Base-by-base conservation (phyloP, 1,284 basidiomycete genomes). In the Heterobasidion annosum region DNA sequence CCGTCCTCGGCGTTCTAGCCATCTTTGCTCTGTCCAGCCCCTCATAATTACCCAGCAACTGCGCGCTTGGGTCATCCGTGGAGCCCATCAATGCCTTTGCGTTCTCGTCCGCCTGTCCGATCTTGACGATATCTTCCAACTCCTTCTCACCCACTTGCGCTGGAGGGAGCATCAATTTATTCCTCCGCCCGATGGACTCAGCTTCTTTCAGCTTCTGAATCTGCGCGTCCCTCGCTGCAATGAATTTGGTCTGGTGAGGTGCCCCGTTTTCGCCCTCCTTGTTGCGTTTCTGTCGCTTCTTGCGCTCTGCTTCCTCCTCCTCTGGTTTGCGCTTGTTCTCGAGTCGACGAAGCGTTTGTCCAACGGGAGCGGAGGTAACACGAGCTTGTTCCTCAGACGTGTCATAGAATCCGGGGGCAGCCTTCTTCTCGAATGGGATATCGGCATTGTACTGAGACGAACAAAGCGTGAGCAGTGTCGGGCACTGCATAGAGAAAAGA, bases 81-180 rank as follows among this genome's bases (percentile, higher is more conserved):
- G 84, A 87, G 9, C 78, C 71, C 7, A 98, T 93, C 61, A 98
- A 68, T 5, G 86, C 83, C 64, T 93, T 86, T 8, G 94, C 90
- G 57, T 82, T 86, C 71, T 98, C 92, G 6, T 94, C 89, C 0
- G 91, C 90, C 67, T 92, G 87, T 1, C 96, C 97, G 62, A 99
- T 95, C 76, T 99, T 99, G 63, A 98, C 96, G 63, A 99, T 98
- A 63, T 98, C 94, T 71, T 99, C 97, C 51, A 99, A 72, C 70
- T 99, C 96, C 7, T 78, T 73, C 70, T 99, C 94, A n/a, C 91
- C 91, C 3, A 99, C 97, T 66, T 99, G 96, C 1, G 96, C 93
- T 18, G 78, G 75, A 0, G 97, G 97, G 10, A 99, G 77, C 56
- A 84, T 82, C 49, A 99, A 76, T 68, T 91, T 92, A 62, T 93